Conservation (phyloP, 352 stramenopile genomes). For the Halophytophthora polymorphica region DNA sequence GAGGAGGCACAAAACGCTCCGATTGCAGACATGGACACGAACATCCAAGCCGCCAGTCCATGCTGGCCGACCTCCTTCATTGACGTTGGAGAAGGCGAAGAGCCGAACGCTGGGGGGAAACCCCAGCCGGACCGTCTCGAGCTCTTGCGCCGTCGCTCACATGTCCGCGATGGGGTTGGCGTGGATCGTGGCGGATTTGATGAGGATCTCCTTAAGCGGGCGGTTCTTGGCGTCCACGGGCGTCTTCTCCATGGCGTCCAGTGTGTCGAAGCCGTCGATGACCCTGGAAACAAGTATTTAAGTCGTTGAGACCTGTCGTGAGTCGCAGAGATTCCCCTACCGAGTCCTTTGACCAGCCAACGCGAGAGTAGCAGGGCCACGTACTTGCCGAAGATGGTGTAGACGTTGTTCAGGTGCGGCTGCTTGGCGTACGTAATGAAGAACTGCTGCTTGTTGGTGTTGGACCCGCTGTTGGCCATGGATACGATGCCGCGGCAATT, state of each 20-base stretch:
- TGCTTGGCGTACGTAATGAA: constrained; percentile 98
- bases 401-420: constrained; percentile 97
- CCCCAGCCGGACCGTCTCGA: background rate
- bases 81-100: background rate
- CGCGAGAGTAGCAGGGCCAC: constrained; percentile 20
- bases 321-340: constrained; percentile 25
- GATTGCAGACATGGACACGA: too few relatives aligned
- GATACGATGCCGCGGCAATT: constrained; percentile 89
- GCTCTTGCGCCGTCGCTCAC: constrained; percentile 5
- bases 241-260: constrained; percentile 96
- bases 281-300: constrained; percentile 36
- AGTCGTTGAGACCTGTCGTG: constrained; percentile 5
- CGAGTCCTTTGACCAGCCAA: background rate
- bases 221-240: constrained; percentile 90
- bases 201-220: constrained; percentile 85
- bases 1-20: background rate
- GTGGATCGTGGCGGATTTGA: constrained; percentile 90
- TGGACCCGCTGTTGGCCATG: constrained; percentile 91
- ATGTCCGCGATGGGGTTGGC: constrained; percentile 90
- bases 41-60: constrained; percentile 4
- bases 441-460: constrained; percentile 96
- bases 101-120: too few relatives aligned
- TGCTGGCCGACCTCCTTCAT: constrained; percentile 2
- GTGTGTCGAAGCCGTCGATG: constrained; percentile 96
- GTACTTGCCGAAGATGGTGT: constrained; percentile 96